Evolutionary conservation across 73 alveolate genomes (phyloP).

Genomic region (Symbiodinium pilosum): DNA sequence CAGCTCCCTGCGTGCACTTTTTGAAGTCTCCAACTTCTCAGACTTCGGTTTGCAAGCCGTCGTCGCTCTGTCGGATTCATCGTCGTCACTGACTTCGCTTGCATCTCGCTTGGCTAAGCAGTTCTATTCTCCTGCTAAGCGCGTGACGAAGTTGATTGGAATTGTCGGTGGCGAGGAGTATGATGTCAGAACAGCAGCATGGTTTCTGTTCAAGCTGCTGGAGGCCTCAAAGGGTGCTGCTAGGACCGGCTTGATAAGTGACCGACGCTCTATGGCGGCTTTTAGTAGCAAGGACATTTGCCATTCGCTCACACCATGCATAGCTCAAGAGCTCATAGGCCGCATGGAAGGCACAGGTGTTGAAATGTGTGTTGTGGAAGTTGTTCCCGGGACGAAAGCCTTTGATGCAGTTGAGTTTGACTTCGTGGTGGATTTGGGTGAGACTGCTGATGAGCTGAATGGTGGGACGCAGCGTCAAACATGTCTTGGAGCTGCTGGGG

Average conservation of each 20-base stretch:
- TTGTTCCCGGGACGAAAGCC: not conserved
- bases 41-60: not conserved
- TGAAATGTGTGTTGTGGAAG: not conserved
- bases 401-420: constrained; percentile 38
- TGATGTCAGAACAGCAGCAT: constrained; percentile 49
- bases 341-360: constrained; percentile 16
- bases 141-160: not conserved
- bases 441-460: not conserved
- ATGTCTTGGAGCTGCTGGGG: not conserved
- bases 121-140: not conserved
- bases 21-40: not conserved
- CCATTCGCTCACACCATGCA: not conserved
- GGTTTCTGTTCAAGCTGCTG: constrained; percentile 65
- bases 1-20: not conserved
- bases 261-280: constrained; percentile 37
- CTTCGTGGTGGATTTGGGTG: constrained; percentile 33
- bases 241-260: constrained; percentile 54
- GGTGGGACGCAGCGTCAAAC: not conserved
- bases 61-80: not conserved
- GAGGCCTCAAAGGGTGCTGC: constrained; percentile 35
- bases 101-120: not conserved
- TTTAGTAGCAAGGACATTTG: not conserved
- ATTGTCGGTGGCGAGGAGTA: constrained; percentile 44
- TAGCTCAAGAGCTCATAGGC: constrained; percentile 22
- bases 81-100: not conserved